Percentiles rank a stretch among this genome's conserved stretches.
These are phyloP conservation scores for Sporothrix phasma DNA, from an alignment of 2,329 filamentous ascomycete genomes.

Conservation along the genomic window DNA sequence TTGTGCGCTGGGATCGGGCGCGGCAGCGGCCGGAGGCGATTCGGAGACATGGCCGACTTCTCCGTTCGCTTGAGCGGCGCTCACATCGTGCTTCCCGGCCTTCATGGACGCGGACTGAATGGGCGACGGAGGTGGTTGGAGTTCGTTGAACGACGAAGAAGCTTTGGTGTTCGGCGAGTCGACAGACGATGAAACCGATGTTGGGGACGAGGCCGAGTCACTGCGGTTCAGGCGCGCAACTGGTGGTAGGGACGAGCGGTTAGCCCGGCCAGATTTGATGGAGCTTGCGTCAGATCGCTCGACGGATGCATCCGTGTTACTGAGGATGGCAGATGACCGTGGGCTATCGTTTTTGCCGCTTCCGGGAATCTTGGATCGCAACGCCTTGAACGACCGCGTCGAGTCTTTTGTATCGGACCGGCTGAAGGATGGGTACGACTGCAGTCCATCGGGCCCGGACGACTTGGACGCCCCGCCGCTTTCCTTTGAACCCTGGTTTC, in stretches of 20 bases:
- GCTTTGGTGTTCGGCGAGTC: conserved; percentile 32
- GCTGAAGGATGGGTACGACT: conserved; percentile 85
- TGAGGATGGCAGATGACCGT: conserved; percentile 59
- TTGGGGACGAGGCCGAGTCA: conserved; percentile 34
- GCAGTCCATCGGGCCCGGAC: conserved; percentile 50
- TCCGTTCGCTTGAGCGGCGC: conserved; percentile 70
- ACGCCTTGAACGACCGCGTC: conserved; percentile 70
- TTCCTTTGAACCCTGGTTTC: conserved; percentile 63
- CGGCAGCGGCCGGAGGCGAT: conserved; percentile 62
- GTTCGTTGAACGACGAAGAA: conserved; percentile 37
- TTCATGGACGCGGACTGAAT: conserved; percentile 67
- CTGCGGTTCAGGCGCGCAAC: conserved; percentile 35
- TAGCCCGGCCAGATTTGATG: conserved; percentile 60
- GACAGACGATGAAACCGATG: conserved; percentile 32
- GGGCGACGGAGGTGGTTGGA: conserved; percentile 70
- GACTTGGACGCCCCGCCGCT: conserved; percentile 42
- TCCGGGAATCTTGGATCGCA: conserved; percentile 84
- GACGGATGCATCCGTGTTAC: conserved; percentile 44
- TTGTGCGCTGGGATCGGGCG: conserved; percentile 39
- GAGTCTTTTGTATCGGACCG: conserved; percentile 91
- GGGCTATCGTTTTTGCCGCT: conserved; percentile 67
- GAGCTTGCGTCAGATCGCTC: conserved; percentile 68
- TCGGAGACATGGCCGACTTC: conserved; percentile 95
- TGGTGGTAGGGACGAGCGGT: conserved; percentile 33
- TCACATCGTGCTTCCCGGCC: conserved; percentile 65